A percentile compares a stretch with the other conserved stretches of the same genome.
Evolutionary conservation across 306 rosid genomes (phyloP).

Genomic region (Vigna reflexopilosa): DNA sequence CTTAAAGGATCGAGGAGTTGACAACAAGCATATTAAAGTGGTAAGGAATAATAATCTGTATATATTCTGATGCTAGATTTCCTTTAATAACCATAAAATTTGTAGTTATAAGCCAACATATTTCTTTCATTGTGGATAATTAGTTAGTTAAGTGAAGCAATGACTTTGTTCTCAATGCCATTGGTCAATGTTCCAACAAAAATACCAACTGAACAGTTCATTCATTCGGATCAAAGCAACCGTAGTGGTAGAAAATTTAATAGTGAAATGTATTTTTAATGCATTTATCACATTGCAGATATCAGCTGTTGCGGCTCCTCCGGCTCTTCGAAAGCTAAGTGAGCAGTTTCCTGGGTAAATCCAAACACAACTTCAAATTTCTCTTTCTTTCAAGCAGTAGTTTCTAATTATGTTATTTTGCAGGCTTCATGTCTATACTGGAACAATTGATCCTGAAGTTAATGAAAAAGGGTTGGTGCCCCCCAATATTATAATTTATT

Average conservation of each 20-base stretch:
- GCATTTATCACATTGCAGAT: conserved; percentile 60
- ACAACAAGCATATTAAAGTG: conserved; percentile 85
- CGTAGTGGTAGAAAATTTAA: background rate
- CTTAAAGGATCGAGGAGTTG: conserved; percentile 76
- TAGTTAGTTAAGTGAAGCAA: background rate
- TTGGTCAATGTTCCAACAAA: background rate
- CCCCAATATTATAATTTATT: conserved; percentile 6
- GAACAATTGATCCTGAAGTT: conserved; percentile 84
- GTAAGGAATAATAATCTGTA: conserved; percentile 47
- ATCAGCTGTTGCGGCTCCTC: conserved; percentile 92
- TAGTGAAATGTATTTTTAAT: background rate
- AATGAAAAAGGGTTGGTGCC: conserved; percentile 85
- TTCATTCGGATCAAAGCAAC: background rate
- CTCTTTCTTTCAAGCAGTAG: conserved; percentile 12
- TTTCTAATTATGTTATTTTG: conserved; percentile 41
- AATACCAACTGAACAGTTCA: background rate
- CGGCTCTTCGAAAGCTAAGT: conserved; percentile 91
- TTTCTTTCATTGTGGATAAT: background rate
- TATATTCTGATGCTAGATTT: conserved; percentile 30
- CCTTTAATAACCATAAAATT: background rate
- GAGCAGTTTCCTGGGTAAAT: conserved; percentile 93
- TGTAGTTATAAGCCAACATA: background rate
- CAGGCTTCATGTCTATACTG: conserved; percentile 90
- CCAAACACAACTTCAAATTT: conserved; percentile 38
- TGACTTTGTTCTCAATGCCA: background rate